These are phyloP conservation scores for Solanum aculeatissimum DNA, from an alignment of 305 asterid species.

Conservation along the genomic window DNA sequence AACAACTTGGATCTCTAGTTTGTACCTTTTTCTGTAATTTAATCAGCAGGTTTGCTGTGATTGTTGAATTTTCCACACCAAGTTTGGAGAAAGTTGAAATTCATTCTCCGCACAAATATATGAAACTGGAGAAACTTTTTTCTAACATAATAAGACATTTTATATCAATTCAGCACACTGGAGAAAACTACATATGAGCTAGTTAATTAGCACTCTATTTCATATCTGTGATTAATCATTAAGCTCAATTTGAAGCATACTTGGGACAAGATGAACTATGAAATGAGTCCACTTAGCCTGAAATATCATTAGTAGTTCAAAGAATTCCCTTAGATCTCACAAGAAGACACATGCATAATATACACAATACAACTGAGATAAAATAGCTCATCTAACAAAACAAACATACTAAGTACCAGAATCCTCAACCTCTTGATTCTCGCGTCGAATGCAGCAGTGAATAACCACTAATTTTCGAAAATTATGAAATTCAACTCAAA, in stretches of 20 bases:
- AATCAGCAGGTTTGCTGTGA: background rate
- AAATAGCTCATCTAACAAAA: background rate
- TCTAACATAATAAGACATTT: background rate
- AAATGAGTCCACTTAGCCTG: background rate
- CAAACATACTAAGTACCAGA: background rate
- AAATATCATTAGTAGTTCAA: background rate
- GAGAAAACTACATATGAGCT: background rate
- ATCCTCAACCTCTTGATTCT: background rate
- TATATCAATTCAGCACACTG: background rate
- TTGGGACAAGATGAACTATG: background rate
- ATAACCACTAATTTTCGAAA: background rate
- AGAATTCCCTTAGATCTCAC: background rate
- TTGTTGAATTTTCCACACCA: background rate
- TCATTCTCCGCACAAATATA: background rate
- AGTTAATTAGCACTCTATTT: background rate
- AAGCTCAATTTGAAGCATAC: background rate
- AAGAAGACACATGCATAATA: background rate
- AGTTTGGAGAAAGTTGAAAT: background rate
- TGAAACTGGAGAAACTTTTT: background rate
- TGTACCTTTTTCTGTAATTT: constrained; percentile 15
- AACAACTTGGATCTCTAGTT: constrained; percentile 5
- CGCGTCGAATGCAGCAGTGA: background rate
- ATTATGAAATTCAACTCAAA: background rate
- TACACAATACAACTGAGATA: background rate
- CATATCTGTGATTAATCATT: background rate